phyloP scores from a whole-genome alignment of 2,329 filamentous ascomycete species.

The Penicillium sp. region DNA sequence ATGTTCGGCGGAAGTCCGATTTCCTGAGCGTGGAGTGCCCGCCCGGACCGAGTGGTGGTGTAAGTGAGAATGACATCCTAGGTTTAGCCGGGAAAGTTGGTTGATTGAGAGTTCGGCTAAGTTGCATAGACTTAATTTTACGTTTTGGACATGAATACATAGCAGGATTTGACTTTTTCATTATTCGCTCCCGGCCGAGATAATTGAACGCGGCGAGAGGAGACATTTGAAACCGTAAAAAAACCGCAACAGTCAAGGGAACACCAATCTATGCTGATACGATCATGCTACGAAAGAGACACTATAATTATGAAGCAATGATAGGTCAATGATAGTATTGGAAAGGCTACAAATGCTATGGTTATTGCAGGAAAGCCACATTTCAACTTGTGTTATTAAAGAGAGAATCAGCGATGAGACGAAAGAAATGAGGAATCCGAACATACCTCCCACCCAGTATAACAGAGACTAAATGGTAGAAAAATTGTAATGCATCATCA shows the following conservation, averaged over 20 bases:
- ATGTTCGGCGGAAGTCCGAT: conserved; percentile 31
- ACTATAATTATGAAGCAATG: neutral
- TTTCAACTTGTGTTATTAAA: neutral
- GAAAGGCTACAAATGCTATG: neutral
- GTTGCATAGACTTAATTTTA: neutral
- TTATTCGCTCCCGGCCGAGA: neutral
- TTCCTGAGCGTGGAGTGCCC: conserved; percentile 11
- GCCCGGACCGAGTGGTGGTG: conserved; percentile 7
- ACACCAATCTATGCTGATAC: neutral
- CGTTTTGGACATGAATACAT: neutral
- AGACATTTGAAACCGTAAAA: neutral
- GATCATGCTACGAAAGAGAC: too few relatives aligned
- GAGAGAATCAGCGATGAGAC: neutral
- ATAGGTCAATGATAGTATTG: neutral
- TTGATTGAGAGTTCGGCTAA: neutral
- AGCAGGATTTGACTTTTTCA: neutral
- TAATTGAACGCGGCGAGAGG: neutral
- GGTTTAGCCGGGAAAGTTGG: neutral
- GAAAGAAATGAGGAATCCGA: neutral
- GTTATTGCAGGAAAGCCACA: neutral
- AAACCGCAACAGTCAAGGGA: neutral
- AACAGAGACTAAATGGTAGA: neutral
- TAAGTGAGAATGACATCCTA: neutral
- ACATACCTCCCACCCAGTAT: neutral
- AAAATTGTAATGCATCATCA: neutral